Evolutionary conservation across 2,329 filamentous ascomycete genomes (phyloP), one percentile per base, ranked within the genome.

Genomic region (Colletotrichum falcatum): DNA sequence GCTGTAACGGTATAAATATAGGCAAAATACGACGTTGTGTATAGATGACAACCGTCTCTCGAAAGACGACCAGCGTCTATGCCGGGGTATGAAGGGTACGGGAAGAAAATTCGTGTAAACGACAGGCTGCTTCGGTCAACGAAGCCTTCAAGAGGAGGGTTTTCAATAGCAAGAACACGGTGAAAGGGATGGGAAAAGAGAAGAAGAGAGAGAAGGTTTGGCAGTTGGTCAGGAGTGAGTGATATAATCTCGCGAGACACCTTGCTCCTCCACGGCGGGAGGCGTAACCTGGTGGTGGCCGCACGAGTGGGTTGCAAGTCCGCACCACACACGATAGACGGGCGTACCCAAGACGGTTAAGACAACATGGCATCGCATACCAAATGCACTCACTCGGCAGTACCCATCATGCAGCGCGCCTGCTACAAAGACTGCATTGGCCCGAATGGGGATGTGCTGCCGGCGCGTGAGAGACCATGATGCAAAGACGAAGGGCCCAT

Each of bases 81-180:
- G 72, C 48, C 28, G 53, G 66, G 62, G 66, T 55, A 54, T 59
- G 39, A 69, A 42, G 16, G 56, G 54, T 26, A 69, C 62, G 30
- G 59, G 73, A 77, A 42, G 56, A 73, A 77, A 75, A 66, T 48
- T 67, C 44, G 55, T 61, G 61, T 74, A 74, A 83, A 82, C 74
- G 81, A 82, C 77, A 80, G 81, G 79, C 78, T 81, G 79, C 80
- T 78, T 82, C 80, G 82, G 71, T 83, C 82, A 83, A 84, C 82
- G 80, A 83, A 81, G 78, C 77, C 65, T 78, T 78, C 79, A 78
- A 71, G 70, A 72, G 44, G 37, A 23, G 61, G 72, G 28, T 44
- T 66, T 65, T 61, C 53, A 55, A 63, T 62, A 73, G 53, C 61
- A 72, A 65, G 46, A 23, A 59, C 44, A 37, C 55, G 35, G 30